Percentiles rank a stretch among this genome's conserved stretches.
Evolutionary conservation across 495 filamentous ascomycete species (phyloP).

Genomic region (Penicillium cataractarum): DNA sequence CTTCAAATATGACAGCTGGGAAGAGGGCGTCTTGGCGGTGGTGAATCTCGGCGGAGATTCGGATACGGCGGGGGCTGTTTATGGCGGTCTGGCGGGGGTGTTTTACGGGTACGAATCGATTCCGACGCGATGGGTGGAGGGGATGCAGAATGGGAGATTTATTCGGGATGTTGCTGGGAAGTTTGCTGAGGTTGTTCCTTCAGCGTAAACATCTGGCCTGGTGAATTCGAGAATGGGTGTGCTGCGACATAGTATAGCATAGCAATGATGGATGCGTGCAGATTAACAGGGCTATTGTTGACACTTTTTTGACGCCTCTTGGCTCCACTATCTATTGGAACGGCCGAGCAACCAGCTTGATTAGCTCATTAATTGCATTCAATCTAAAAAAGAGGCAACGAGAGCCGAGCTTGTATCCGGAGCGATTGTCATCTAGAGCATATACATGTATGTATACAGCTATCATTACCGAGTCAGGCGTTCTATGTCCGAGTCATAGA

Average conservation of each 20-base stretch:
- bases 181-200: constrained; percentile 13
- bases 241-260: too few relatives aligned
- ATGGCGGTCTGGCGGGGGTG: constrained; percentile 51
- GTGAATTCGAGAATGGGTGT: too few relatives aligned
- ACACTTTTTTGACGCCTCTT: background rate
- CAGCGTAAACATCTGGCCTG: background rate
- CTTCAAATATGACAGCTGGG: constrained; percentile 43
- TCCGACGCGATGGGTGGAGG: constrained; percentile 37
- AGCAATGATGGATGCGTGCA: too few relatives aligned
- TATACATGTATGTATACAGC: background rate
- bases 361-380: background rate
- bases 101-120: constrained; percentile 47
- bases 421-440: background rate
- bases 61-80: constrained; percentile 55
- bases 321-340: background rate
- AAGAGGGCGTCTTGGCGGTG: constrained; percentile 44
- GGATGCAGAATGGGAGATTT: constrained; percentile 31
- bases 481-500: too few relatives aligned
- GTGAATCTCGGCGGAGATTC: constrained; percentile 55
- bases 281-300: background rate
- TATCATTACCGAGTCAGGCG: too few relatives aligned
- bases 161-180: constrained; percentile 43
- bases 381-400: background rate
- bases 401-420: background rate
- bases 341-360: background rate